Base-by-base conservation (phyloP, 2,329 filamentous ascomycete genomes). In the Sarocladium strictum region DNA sequence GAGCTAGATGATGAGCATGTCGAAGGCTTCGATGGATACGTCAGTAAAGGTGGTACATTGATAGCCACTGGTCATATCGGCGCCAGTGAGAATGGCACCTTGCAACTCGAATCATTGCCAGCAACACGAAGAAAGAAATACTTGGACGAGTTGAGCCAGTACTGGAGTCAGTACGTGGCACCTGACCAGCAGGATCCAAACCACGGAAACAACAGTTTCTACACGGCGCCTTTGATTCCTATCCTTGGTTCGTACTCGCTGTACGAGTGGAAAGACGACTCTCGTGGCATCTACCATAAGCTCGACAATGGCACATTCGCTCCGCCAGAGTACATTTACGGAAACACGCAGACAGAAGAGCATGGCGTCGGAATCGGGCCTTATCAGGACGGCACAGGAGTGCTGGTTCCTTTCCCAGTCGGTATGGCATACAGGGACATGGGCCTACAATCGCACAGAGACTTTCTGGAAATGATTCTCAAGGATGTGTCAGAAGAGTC, bases 321-420 rank as follows among this genome's bases (percentile, higher is more conserved):
- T 9, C 57, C 57, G 21, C 57, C 57, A 5, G 55, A 58, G 45
- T 57, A 57, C 27, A 57, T 57, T 45, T 57, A 56, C 47, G 57
- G 57, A 9, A 55, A 58, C 29, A n/a, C 24, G 4, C 55, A 58
- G 51, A 45, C 55, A 23, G 35, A 57, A 17, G 40, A 56, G 38
- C 57, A 51, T 15, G 57, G 51, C n/a, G 54, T 54, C 15, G 54
- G 55, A 12, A 53, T 55, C 24, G 55, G 45, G 6, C 2, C 52
- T 3, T 51, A 41, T 21, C 51, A 40, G 4, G 26, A 49, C 24
- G 57, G 55, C 24, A 57, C 35, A 2, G 57, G 54, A 10, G 38
- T 54, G 9, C 21, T 57, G 15, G 32, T 57, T 26, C 55, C 57
- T 2, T 56, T 57, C 33, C 47, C 55, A n/a, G 40, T 56, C 2